Percentiles rank a stretch among this genome's conserved stretches.
These are phyloP conservation scores for Chlorella ohadii DNA, from an alignment of 139 green algal species.

Conservation along the genomic window DNA sequence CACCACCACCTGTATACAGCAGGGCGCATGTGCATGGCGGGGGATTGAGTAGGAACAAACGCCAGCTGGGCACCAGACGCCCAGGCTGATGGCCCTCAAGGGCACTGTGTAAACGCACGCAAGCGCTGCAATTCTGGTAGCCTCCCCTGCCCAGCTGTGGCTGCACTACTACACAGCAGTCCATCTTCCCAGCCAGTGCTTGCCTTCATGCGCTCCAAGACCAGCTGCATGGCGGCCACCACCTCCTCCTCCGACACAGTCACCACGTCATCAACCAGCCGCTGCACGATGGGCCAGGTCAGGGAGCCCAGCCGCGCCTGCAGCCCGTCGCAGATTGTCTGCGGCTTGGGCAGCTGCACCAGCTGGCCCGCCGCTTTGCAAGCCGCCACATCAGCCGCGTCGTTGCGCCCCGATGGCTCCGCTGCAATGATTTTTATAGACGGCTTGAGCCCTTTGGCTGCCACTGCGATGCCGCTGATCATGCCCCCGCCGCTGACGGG, in stretches of 20 bases:
- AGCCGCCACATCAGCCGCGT: conserved; percentile 57
- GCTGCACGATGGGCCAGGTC: conserved; percentile 83
- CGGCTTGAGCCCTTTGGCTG: conserved; percentile 76
- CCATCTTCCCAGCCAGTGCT: background rate
- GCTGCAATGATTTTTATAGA: conserved; percentile 63
- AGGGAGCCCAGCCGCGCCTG: conserved; percentile 73
- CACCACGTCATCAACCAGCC: conserved; percentile 80
- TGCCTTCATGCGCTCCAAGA: conserved; percentile 77
- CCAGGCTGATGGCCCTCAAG: no score
- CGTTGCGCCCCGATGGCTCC: conserved; percentile 62
- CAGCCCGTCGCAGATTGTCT: conserved; percentile 87
- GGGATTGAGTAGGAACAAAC: no score
- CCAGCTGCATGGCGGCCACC: conserved; percentile 79
- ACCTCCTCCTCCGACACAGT: conserved; percentile 78
- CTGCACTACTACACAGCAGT: no score
- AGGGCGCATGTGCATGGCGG: no score
- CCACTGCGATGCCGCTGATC: conserved; percentile 78
- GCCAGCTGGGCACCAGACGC: no score
- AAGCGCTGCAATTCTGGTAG: no score
- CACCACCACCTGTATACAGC: conserved; percentile 78
- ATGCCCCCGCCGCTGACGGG: conserved; percentile 86
- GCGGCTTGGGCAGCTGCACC: conserved; percentile 56
- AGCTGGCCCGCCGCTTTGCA: conserved; percentile 66
- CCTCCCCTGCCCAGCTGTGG: no score
- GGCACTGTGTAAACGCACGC: no score